Evolutionary conservation across 2,329 filamentous ascomycete species (phyloP).

Genomic region (Sclerotinia sclerotiorum): DNA sequence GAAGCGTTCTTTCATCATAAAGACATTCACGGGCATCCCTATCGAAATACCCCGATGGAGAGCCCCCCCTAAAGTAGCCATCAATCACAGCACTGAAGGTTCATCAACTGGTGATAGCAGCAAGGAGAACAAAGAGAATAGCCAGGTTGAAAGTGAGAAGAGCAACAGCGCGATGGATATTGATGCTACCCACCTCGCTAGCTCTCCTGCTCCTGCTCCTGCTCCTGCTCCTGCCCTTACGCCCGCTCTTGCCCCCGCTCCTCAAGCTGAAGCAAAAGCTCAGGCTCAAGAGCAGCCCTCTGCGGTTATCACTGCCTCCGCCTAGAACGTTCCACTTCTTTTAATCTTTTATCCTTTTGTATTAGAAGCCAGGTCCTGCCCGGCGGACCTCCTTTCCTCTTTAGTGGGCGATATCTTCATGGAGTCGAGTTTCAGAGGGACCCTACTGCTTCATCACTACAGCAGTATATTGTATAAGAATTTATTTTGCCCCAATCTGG

Average conservation of each 20-base stretch:
- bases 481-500: conserved; percentile 9
- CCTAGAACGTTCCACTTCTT: conserved; percentile 19
- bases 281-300: conserved; percentile 1
- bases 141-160: conserved; percentile 54
- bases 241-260: conserved; percentile 22
- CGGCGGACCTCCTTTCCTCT: not conserved
- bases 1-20: conserved; percentile 77
- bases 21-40: conserved; percentile 85
- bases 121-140: conserved; percentile 66
- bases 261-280: conserved; percentile 9
- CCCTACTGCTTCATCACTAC: not conserved
- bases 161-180: conserved; percentile 59
- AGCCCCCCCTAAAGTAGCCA: conserved; percentile 60
- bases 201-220: conserved; percentile 47
- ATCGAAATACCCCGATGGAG: conserved; percentile 86
- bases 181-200: conserved; percentile 50
- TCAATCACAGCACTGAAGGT: conserved; percentile 48
- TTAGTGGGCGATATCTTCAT: not conserved
- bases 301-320: conserved; percentile 19
- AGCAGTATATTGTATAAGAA: conserved; percentile 20
- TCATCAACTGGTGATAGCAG: conserved; percentile 52
- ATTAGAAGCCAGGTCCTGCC: conserved; percentile 7
- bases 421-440: not conserved
- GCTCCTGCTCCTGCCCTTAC: conserved; percentile 31
- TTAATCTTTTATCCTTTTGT: conserved; percentile 20